phyloP scores from a whole-genome alignment of 805 yeast species.

The Metschnikowia rubicola region DNA sequence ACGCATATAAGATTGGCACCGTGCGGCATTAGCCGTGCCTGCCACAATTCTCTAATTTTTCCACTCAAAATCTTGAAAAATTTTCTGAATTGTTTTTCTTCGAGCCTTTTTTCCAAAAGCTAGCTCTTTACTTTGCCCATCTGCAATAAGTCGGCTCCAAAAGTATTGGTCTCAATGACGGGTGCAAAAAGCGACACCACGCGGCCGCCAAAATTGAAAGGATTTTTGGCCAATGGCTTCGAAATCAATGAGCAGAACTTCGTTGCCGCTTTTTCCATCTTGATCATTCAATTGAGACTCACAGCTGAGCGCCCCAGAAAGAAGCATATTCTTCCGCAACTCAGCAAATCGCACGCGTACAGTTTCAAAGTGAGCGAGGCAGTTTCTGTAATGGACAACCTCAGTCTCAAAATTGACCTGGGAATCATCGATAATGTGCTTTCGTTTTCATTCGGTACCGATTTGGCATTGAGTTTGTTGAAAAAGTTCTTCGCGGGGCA shows the following conservation, averaged over 20 bases:
- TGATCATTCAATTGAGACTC: constrained; percentile 39
- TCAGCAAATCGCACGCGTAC: constrained; percentile 42
- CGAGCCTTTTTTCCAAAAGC: neutral
- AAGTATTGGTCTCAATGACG: constrained; percentile 1
- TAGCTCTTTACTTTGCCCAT: neutral
- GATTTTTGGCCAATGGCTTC: constrained; percentile 2
- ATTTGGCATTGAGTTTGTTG: constrained; percentile 44
- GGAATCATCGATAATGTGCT: constrained; percentile 49
- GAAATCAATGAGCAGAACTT: constrained; percentile 51
- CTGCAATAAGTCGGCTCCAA: too few relatives aligned
- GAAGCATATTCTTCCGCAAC: constrained; percentile 20
- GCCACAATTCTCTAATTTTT: neutral
- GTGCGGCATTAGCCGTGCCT: neutral
- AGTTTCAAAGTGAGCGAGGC: constrained; percentile 55
- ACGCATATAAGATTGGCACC: constrained; percentile 5
- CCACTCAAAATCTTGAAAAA: neutral
- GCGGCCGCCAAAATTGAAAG: constrained; percentile 1
- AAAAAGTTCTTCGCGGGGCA: constrained; percentile 56
- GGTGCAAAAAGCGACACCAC: constrained; percentile 4
- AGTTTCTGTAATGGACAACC: constrained; percentile 44
- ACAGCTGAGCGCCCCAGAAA: constrained; percentile 13
- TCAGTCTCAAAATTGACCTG: constrained; percentile 48
- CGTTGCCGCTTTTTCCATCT: constrained; percentile 54
- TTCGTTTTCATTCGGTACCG: constrained; percentile 50
- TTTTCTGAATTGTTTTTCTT: neutral